Evolutionary conservation across 108 stramenopile species (phyloP).

Genomic region (Aurantiochytrium sp.): DNA sequence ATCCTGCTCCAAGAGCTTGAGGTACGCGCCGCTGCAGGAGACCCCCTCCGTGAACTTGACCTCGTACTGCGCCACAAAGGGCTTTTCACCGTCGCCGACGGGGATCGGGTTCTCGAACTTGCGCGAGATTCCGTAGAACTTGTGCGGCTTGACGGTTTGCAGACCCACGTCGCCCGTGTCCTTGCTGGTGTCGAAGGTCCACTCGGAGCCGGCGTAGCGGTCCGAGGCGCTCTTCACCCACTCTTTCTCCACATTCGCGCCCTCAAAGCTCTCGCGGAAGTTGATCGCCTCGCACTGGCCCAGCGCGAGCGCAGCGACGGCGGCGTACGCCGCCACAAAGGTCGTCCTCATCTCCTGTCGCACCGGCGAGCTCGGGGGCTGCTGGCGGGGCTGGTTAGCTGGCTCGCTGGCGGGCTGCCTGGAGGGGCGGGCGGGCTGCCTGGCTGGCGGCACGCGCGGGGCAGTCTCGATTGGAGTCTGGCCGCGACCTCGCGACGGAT

Average conservation of each 20-base stretch:
- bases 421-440: too few species aligned
- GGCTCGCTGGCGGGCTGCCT: too few species aligned
- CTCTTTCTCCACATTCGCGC: background rate
- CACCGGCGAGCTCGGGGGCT: too few species aligned
- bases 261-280: background rate
- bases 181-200: constrained; percentile 4
- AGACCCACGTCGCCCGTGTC: background rate
- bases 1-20: constrained; percentile 22
- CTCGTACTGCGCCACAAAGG: constrained; percentile 55
- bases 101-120: constrained; percentile 19
- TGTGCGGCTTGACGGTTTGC: background rate
- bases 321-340: too few species aligned
- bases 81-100: background rate
- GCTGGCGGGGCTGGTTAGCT: too few species aligned
- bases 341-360: too few species aligned
- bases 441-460: too few species aligned
- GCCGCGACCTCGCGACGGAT: too few species aligned
- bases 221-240: background rate
- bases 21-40: constrained; percentile 50
- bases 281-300: background rate
- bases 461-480: too few species aligned
- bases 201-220: background rate
- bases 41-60: constrained; percentile 37
- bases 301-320: too few species aligned
- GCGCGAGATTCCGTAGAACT: constrained; percentile 31